These are phyloP conservation scores for Vaccinium macrocarpon DNA, from an alignment of 148 eudicot genomes.

Conservation along the genomic window DNA sequence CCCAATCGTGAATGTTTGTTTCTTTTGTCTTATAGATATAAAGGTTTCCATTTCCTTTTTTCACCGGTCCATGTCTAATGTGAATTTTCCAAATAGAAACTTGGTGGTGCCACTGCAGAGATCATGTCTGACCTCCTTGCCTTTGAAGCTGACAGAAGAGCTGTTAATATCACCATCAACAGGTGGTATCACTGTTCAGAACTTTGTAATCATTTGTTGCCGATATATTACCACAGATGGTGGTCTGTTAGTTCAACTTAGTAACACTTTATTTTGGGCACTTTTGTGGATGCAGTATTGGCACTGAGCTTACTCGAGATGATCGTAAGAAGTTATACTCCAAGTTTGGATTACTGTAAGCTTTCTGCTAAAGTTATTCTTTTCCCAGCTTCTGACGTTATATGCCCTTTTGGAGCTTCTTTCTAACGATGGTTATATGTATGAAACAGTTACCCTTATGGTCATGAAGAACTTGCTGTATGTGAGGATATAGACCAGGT, in stretches of 20 bases:
- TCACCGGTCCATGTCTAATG: constrained; percentile 19
- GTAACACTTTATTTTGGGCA: background rate
- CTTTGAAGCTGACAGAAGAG: constrained; percentile 98
- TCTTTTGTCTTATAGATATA: background rate
- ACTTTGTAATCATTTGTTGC: background rate
- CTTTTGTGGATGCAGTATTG: constrained; percentile 54
- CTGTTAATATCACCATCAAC: constrained; percentile 94
- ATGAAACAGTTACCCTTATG: constrained; percentile 74
- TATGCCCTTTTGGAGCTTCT: constrained; percentile 17
- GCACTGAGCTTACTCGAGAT: constrained; percentile 97
- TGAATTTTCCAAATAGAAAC: constrained; percentile 50
- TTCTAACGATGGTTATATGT: constrained; percentile 3
- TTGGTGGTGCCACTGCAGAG: constrained; percentile 97
- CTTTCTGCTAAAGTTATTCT: background rate
- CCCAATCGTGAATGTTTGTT: background rate
- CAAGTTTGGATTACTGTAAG: constrained; percentile 89
- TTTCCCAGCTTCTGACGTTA: background rate
- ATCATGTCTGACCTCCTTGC: constrained; percentile 98
- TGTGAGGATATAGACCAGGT: constrained; percentile 99
- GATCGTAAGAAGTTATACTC: constrained; percentile 92
- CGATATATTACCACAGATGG: background rate
- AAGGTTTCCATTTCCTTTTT: constrained; percentile 1
- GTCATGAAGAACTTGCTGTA: constrained; percentile 92
- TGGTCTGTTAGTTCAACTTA: constrained; percentile 5
- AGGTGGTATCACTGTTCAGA: constrained; percentile 37